Base-by-base conservation (phyloP, 768 basidiomycete species). In the Coprinellus micaceus region DNA sequence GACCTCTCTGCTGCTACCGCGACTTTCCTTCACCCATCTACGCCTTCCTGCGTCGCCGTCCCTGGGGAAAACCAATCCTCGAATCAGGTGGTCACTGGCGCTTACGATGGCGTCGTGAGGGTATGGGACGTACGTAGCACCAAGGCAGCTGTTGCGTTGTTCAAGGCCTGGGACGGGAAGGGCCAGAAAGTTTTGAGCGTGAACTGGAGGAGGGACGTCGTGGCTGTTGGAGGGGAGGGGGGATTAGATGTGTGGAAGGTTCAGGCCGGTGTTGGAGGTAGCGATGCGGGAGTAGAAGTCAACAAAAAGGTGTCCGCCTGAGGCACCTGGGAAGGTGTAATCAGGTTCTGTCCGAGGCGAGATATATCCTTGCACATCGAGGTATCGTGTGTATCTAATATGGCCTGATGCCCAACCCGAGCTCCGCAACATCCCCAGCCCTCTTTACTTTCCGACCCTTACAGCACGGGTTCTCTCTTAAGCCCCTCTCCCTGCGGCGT, bases 121-220 rank as follows among this genome's bases (percentile, higher is more conserved):
- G 65, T 93, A 2, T 94, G 89, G 89, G 91, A 94, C 65, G 65
- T 90, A 24, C 77, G 89, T 3, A 91, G 86, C 61, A 75, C 78
- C 15, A 84, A 85, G 61, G 74, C 77, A 13, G 81, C 88, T 1
- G 74, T 92, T 44, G 77, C 86, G 21, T 82, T 74, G 57, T 86
- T 91, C 64, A 79, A 78, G 46, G 78, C 76, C 2, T 85, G 82
- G 80, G 79, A 30, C 19, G 78, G 78, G 4, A 60, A 56, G 2
- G 63, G 64, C 5, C 74, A 77, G 65, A 88, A 88, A 63, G 76
- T 89, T 1, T 61, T 89, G 56, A 71, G 76, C 54, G 73, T 84
- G 22, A 83, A 86, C 65, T 84, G 82, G 85, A 75, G 65, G 19
- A 64, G 71, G 12, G 84, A 82, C 2, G 64, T 85, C 9, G 76